Evolutionary conservation across 2,329 filamentous ascomycete species (phyloP).

Genomic region (Aphanoascus verrucosus): DNA sequence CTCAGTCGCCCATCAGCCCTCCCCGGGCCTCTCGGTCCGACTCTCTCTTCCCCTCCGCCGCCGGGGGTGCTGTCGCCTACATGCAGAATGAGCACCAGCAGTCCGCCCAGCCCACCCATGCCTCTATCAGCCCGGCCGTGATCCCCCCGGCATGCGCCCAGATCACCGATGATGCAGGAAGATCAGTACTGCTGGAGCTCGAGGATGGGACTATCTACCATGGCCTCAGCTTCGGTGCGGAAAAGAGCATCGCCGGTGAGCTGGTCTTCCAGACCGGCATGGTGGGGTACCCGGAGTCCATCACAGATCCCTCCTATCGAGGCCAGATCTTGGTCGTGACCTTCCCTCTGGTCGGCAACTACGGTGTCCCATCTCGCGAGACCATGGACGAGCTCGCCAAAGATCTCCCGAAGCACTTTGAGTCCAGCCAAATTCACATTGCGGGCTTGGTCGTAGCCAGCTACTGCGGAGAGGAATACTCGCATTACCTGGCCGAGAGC

Average conservation of each 20-base stretch:
- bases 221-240: conserved; percentile 90
- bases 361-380: conserved; percentile 84
- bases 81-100: conserved; percentile 24
- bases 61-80: conserved; percentile 33
- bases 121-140: conserved; percentile 26
- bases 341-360: conserved; percentile 92
- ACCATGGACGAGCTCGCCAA: conserved; percentile 72
- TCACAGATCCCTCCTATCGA: conserved; percentile 78
- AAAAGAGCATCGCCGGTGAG: conserved; percentile 90
- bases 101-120: conserved; percentile 22
- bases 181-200: conserved; percentile 76
- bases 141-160: conserved; percentile 52
- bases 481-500: conserved; percentile 81
- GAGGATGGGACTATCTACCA: conserved; percentile 85
- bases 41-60: conserved; percentile 27
- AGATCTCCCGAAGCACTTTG: conserved; percentile 84
- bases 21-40: conserved; percentile 10
- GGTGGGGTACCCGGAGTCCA: conserved; percentile 95
- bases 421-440: conserved; percentile 85
- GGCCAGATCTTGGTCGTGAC: conserved; percentile 95
- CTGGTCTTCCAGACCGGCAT: conserved; percentile 99
- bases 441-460: conserved; percentile 82
- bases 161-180: conserved; percentile 43
- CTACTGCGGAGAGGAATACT: conserved; percentile 90
- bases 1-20: conserved; percentile 4